Evolutionary conservation across 2,329 filamentous ascomycete genomes (phyloP), one percentile per base, ranked within the genome.

Genomic region (Trichoderma sp.): DNA sequence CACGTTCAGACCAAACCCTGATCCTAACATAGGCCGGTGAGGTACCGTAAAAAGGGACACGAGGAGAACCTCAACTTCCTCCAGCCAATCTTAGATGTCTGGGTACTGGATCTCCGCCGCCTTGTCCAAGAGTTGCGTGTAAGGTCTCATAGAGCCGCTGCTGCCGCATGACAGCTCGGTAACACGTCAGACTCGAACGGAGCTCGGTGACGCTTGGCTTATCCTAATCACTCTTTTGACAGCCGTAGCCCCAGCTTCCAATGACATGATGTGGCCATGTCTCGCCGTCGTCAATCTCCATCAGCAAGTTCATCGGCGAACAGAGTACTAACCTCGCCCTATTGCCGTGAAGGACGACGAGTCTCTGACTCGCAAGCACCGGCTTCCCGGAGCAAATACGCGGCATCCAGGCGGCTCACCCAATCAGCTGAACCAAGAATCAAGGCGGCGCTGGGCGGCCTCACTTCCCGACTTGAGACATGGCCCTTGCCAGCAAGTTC

Each of bases 391-490:
- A 44, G 52, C 26, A 17, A 12, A 28, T 26, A 21, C 17, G 21
- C 5, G n/a, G 54, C 48, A 52, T 9, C 5, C 34, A 34, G n/a
- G 24, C 48, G 10, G 47, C 34, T 61, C 7, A 21, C 19, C 7
- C 12, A 14, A 1, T 39, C 34, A 39, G 14, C 34, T 39, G 34
- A 14, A 14, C 14, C 34, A 39, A 44, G 43, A 5, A 26, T 17
- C 48, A 54, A 34, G 39, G 15, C 26, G 48, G 47, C 19, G n/a
- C 48, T 5, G 30, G 24, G 24, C 24, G 21, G 58, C 58, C 30
- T 59, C 56, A 34, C 26, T 34, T 52, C 44, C 47, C 48, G 50
- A 41, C 60, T 55, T 55, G 50, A 63, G 60, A 63, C 60, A 63
- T 45, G 9, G 7, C 14, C 30, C 39, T 15, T 47, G 34, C 12